Percentiles rank a stretch among this genome's conserved stretches.
These are phyloP conservation scores for Scolecobasidium constrictum DNA, from an alignment of 2,329 filamentous ascomycete species.

Conservation along the genomic window DNA sequence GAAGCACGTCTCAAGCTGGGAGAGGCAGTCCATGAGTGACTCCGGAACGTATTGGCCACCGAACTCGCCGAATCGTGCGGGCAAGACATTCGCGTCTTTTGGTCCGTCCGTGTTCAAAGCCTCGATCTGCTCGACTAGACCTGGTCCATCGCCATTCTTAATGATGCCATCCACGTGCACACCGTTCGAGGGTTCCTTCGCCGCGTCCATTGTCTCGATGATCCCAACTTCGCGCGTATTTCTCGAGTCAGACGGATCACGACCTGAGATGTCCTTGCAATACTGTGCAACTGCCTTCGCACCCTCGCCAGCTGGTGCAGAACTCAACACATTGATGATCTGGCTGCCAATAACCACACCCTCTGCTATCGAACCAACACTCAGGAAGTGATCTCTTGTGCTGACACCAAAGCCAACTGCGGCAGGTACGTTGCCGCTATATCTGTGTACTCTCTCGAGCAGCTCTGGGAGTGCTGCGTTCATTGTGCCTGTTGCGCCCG, in stretches of 20 bases:
- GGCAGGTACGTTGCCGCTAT: slow-evolving; percentile 80
- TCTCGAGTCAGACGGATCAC: slow-evolving; percentile 35
- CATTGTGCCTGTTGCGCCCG: slow-evolving; percentile 74
- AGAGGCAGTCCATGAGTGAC: slow-evolving; percentile 92
- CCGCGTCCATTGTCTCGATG: slow-evolving; percentile 54
- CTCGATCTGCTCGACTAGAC: slow-evolving; percentile 73
- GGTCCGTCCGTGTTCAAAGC: slow-evolving; percentile 57
- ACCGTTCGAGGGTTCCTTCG: slow-evolving; percentile 45
- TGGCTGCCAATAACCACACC: slow-evolving; percentile 96
- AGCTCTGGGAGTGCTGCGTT: slow-evolving; percentile 74
- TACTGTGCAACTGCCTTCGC: slow-evolving; percentile 74
- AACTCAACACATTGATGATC: slow-evolving; percentile 71
- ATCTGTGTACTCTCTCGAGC: slow-evolving; percentile 76
- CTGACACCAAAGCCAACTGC: slow-evolving; percentile 95
- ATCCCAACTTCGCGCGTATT: slow-evolving; percentile 58
- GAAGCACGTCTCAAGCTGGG: slow-evolving; percentile 84
- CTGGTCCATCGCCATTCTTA: slow-evolving; percentile 45
- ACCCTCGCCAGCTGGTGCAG: slow-evolving; percentile 55
- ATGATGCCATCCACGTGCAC: slow-evolving; percentile 62
- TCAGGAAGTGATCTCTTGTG: slow-evolving; percentile 85
- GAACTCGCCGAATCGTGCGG: slow-evolving; percentile 86
- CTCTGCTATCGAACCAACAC: slow-evolving; percentile 73
- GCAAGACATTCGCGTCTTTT: slow-evolving; percentile 45
- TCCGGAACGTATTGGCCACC: slow-evolving; percentile 97
- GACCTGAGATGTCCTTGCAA: slow-evolving; percentile 61